Conservation (phyloP, 2,329 filamentous ascomycete species). For the Scleromitrula shiraiana region DNA sequence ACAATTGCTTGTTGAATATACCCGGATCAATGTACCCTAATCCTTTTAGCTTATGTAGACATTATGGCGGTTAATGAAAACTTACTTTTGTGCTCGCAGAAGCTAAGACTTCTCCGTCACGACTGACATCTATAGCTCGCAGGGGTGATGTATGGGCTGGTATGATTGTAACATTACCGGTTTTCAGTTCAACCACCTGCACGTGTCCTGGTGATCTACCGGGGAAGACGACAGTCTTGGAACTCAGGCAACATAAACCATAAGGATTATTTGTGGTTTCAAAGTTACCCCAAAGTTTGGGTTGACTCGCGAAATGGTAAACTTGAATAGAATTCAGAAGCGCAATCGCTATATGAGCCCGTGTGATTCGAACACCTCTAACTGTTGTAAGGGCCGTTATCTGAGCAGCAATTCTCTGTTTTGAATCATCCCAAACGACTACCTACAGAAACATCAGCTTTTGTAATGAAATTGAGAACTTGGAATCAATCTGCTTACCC, state of each 20-base stretch:
- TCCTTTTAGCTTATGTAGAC: constrained; percentile 1
- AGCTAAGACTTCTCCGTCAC: constrained; percentile 72
- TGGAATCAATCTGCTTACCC: constrained; percentile 41
- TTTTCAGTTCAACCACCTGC: constrained; percentile 72
- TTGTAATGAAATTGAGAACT: not conserved
- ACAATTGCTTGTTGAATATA: constrained; percentile 75
- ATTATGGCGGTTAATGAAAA: not conserved
- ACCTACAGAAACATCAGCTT: constrained; percentile 38
- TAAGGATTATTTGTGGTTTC: constrained; percentile 80
- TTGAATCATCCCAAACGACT: constrained; percentile 86
- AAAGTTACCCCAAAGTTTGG: constrained; percentile 63
- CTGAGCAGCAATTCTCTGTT: constrained; percentile 64
- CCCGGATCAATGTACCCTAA: constrained; percentile 76
- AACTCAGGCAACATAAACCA: constrained; percentile 71
- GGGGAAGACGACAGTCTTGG: constrained; percentile 71
- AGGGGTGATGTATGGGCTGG: constrained; percentile 78
- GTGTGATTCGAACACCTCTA: constrained; percentile 68
- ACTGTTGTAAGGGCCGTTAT: constrained; percentile 76
- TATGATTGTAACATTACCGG: constrained; percentile 83
- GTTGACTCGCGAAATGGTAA: constrained; percentile 69
- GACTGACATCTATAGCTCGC: constrained; percentile 70
- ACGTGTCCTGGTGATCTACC: constrained; percentile 84
- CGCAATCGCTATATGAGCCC: constrained; percentile 69
- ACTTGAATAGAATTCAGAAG: constrained; percentile 75
- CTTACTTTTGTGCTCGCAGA: constrained; percentile 76